These are phyloP conservation scores for Lasiodiplodia hormozganensis DNA, from an alignment of 2,329 filamentous ascomycete genomes.

Conservation along the genomic window DNA sequence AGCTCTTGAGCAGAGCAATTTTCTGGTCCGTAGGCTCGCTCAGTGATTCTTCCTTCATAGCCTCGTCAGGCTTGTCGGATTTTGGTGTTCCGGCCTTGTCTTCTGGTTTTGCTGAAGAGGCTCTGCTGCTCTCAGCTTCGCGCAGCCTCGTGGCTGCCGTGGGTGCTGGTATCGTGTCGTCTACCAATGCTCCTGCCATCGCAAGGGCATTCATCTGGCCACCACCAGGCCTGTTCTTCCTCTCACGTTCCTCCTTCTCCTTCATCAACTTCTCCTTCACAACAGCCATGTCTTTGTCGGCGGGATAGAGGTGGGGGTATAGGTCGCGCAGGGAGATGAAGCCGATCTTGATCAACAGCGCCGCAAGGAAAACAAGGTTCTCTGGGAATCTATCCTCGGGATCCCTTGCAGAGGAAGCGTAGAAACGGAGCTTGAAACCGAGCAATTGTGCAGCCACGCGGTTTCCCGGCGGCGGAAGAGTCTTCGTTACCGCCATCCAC, in stretches of 20 bases:
- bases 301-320: constrained; percentile 89
- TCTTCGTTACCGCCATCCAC: constrained; percentile 84
- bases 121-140: constrained; percentile 61
- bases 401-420: constrained; percentile 79
- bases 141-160: constrained; percentile 49
- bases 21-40: constrained; percentile 84
- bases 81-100: constrained; percentile 52
- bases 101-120: constrained; percentile 45
- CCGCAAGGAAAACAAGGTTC: constrained; percentile 90
- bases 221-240: constrained; percentile 71
- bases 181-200: constrained; percentile 83
- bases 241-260: constrained; percentile 81
- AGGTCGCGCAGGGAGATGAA: constrained; percentile 93
- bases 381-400: constrained; percentile 81
- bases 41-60: constrained; percentile 61
- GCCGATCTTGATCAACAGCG: constrained; percentile 93
- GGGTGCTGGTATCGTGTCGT: constrained; percentile 71
- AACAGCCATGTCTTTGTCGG: constrained; percentile 80
- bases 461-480: constrained; percentile 84
- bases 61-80: constrained; percentile 45
- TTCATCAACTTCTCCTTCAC: constrained; percentile 74
- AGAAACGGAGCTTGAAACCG: constrained; percentile 96
- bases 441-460: constrained; percentile 91
- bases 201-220: constrained; percentile 80
- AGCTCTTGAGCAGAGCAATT: constrained; percentile 78